These are phyloP conservation scores for Beauveria brongniartii DNA, from an alignment of 2,329 filamentous ascomycete species.

Conservation along the genomic window DNA sequence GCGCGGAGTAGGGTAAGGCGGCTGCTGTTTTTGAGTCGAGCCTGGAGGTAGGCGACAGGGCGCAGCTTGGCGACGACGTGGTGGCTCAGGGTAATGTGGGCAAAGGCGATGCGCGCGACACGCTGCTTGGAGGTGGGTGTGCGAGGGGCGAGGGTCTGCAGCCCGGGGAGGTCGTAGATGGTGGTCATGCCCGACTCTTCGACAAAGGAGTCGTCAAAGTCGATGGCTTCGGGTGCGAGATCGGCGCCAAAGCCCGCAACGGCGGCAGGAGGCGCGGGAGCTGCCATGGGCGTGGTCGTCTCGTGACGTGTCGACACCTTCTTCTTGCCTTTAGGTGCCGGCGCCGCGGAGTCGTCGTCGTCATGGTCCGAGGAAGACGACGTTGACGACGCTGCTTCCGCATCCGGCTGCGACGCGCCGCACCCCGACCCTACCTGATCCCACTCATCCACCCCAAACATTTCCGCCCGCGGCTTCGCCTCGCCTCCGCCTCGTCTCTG, in stretches of 20 bases:
- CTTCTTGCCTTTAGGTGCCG: background rate
- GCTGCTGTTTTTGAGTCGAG: slow-evolving; percentile 46
- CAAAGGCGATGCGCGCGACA: slow-evolving; percentile 46
- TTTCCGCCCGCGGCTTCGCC: slow-evolving; percentile 9
- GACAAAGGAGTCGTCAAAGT: slow-evolving; percentile 40
- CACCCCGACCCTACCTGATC: background rate
- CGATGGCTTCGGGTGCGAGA: slow-evolving; percentile 11
- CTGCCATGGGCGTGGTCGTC: background rate
- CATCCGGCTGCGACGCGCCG: too few species aligned
- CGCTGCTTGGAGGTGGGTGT: slow-evolving; percentile 48
- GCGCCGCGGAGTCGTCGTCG: background rate
- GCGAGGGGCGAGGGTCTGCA: slow-evolving; percentile 47
- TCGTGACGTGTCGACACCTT: background rate
- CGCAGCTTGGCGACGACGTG: slow-evolving; percentile 54
- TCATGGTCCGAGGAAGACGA: too few species aligned
- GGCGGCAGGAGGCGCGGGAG: background rate
- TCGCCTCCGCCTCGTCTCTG: slow-evolving; percentile 12
- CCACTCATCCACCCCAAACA: slow-evolving; percentile 1
- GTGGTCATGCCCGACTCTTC: slow-evolving; percentile 53
- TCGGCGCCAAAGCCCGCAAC: background rate
- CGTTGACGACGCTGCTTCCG: too few species aligned
- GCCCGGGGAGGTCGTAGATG: slow-evolving; percentile 51
- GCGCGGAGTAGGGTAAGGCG: slow-evolving; percentile 49
- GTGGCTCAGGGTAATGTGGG: slow-evolving; percentile 44
- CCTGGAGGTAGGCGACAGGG: slow-evolving; percentile 51